Evolutionary conservation across 148 eudicot genomes (phyloP).

Genomic region (Rheum nobile): DNA sequence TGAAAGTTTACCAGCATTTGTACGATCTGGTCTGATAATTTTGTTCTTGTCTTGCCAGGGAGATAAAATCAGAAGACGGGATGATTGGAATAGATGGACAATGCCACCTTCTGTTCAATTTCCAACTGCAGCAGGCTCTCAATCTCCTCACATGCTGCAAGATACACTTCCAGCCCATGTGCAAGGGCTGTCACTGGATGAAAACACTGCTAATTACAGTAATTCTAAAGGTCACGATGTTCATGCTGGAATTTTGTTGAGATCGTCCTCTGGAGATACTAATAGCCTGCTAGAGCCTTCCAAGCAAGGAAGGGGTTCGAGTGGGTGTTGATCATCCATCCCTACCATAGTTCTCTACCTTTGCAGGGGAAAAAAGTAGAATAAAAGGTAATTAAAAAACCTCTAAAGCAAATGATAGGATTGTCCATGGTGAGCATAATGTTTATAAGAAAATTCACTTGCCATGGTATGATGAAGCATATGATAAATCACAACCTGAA

Average conservation of each 20-base stretch:
- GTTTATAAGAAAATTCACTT: constrained; percentile 2
- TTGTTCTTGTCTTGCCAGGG: constrained; percentile 30
- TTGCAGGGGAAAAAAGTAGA: not conserved
- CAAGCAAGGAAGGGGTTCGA: constrained; percentile 13
- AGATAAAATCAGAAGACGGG: constrained; percentile 56
- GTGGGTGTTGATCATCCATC: constrained; percentile 13
- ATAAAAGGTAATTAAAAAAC: not conserved
- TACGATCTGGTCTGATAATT: not conserved
- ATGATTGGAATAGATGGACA: constrained; percentile 61
- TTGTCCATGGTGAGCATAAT: not conserved
- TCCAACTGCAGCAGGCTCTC: constrained; percentile 23
- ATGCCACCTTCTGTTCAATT: constrained; percentile 37
- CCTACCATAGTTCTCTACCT: not conserved
- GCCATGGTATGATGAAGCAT: constrained; percentile 5
- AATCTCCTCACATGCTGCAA: constrained; percentile 19
- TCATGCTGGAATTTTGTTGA: constrained; percentile 10
- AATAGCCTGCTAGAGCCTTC: constrained; percentile 13
- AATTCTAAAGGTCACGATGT: constrained; percentile 11
- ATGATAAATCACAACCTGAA: too few species aligned
- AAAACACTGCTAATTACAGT: constrained; percentile 15
- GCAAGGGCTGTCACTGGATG: constrained; percentile 35
- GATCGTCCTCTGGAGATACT: constrained; percentile 31
- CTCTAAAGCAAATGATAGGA: constrained; percentile 4
- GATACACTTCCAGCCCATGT: constrained; percentile 21
- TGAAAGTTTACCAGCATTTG: not conserved